These are phyloP conservation scores for Cyclocybe aegerita DNA, from an alignment of 768 basidiomycete species.

Conservation along the genomic window DNA sequence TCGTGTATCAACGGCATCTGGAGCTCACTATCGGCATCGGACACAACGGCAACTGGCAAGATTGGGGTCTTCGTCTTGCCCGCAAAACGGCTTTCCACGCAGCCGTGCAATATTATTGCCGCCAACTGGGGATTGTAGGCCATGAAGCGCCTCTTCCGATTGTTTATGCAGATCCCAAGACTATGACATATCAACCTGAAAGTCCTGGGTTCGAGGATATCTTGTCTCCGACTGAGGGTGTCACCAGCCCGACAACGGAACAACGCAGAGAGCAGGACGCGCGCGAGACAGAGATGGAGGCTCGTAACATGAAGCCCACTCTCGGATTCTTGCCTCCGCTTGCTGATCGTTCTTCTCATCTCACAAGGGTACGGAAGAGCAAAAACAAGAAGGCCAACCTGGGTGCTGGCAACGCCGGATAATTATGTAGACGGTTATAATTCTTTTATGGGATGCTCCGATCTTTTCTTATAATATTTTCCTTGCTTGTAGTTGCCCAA, in stretches of 20 bases:
- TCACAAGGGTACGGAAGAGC: constrained; percentile 39
- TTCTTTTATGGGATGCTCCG: not conserved
- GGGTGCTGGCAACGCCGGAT: constrained; percentile 31
- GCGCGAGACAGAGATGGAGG: constrained; percentile 25
- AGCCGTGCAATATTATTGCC: constrained; percentile 71
- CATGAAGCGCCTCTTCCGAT: constrained; percentile 63
- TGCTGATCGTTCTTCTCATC: constrained; percentile 29
- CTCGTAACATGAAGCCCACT: constrained; percentile 32
- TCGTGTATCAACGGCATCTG: constrained; percentile 64
- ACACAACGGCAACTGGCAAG: constrained; percentile 47
- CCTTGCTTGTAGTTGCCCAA: too few relatives aligned
- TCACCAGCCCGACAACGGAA: constrained; percentile 3
- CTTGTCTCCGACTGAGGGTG: constrained; percentile 2
- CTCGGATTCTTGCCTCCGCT: constrained; percentile 51
- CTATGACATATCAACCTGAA: constrained; percentile 18
- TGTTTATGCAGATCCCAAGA: constrained; percentile 39
- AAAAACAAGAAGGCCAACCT: constrained; percentile 40
- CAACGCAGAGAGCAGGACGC: constrained; percentile 14
- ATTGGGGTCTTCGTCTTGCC: constrained; percentile 59
- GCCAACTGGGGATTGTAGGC: constrained; percentile 64
- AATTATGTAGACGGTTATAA: not conserved
- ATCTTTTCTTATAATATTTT: too few relatives aligned
- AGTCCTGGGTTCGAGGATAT: constrained; percentile 13
- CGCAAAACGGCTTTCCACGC: constrained; percentile 80
- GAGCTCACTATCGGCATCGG: constrained; percentile 68